Base-by-base conservation (phyloP, 768 basidiomycete species). In the Thelephora aurantiotincta region DNA sequence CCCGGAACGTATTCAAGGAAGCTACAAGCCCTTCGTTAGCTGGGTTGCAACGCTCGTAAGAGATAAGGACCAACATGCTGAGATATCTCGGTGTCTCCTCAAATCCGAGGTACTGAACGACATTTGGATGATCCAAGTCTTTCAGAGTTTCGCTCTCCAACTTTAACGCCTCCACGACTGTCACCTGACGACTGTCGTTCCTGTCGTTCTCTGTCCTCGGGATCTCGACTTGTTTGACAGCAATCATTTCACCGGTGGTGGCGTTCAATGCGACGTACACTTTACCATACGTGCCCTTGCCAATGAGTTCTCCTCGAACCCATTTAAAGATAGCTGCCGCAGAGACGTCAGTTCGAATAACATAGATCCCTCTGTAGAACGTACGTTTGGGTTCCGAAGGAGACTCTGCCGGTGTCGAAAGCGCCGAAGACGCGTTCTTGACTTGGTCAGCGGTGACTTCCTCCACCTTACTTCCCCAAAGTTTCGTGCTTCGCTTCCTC, bases 1-100 rank as follows among this genome's bases (percentile, higher is more conserved):
- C 96, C 96, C 48, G 94, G 92, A 47, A 99, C 94, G 61, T 99
- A 99, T 68, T 99, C 96, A 59, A 99, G 70, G 71, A 99, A 98
- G 58, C 94, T 98, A 53, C 35, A 48, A 57, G 49, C 26, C 2
- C n/a, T n/a, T 26, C 12, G 14, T 44, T 26, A 48, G 37, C 16
- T 26, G 18, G 38, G 38, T 23, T 34, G 43, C 20, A 35, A 20
- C 48, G 33, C 11, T 11, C 45, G 43, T 2, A 49, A 36, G 35
- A 41, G 19, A 35, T 48, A 7, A 49, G 47, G 33, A 75, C 89
- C 60, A 60, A 93, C 91, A 96, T 92, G 77, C 90, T 94, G 54
- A 93, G 64, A 63, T 85, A 85, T 35, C 77, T 74, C 11, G 80
- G 79, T 1, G 89, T 92, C 63, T 92, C 86, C 62, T 94, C 92